Base-by-base conservation (phyloP, 2,329 filamentous ascomycete genomes). In the Aspergillus sergii region DNA sequence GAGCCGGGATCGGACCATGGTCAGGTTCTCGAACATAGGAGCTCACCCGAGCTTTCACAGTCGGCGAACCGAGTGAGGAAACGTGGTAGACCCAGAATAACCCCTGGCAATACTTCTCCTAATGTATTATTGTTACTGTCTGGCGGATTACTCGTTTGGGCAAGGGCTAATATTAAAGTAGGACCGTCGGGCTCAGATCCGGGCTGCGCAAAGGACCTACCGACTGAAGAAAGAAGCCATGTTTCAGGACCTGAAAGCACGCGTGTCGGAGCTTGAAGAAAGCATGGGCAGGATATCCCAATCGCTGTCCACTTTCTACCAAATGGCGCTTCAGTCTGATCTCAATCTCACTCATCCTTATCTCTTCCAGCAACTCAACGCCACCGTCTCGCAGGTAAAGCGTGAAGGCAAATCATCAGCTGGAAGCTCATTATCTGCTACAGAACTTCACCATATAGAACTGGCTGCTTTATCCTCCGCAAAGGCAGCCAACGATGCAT, bases 151-250 rank as follows among this genome's bases (percentile, higher is more conserved):
- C 10, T 12, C 26, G 9, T 39, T 28, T 9, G 3, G n/a, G 23
- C 26, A 36, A 30, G 14, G 16, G 41, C 46, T 60, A 60, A 55
- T 19, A 7, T 3, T 7, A n/a, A 0, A 14, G 26, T 21, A 72
- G 67, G 71, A 72, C 59, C 90, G 93, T 58, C 87, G 93, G 60
- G 94, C 92, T 6, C 93, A 97, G 75, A 95, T 97, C 66, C 89
- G 93, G 28, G 85, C 94, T 60, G 93, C 93, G 2, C 93, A 96
- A 76, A 84, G 93, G 68, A 92, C 92, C 0, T 96, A 96, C 73
- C 88, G 93, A 19, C 88, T 91, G 71, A 89, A 93, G 58, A 96
- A 96, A 78, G 93, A 96, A 73, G 89, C 86, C 26, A 91, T 91
- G 6, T 94, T 96, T 61, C 85, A 87, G 32, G 87, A 86, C 1